phyloP scores from a whole-genome alignment of 225 moss, liverwort and hornwort genomes.

The Lunularia cruciata region DNA sequence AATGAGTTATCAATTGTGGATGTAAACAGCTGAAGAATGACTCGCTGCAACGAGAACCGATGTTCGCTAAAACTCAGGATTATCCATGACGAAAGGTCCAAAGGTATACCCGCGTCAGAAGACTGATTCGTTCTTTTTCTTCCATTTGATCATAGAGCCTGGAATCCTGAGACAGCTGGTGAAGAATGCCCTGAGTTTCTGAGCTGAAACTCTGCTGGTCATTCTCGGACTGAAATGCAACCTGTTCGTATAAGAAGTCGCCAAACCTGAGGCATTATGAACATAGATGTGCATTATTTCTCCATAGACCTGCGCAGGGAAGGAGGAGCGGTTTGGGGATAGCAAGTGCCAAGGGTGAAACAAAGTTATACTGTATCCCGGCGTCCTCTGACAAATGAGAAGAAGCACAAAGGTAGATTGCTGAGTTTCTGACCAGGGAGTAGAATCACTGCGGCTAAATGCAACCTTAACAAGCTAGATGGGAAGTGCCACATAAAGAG shows the following conservation, averaged over 20 bases:
- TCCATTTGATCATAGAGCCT: constrained; percentile 67
- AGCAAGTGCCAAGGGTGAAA: constrained; percentile 6
- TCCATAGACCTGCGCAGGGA: constrained; percentile 40
- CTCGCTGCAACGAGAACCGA: no score
- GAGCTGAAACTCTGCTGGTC: constrained; percentile 14
- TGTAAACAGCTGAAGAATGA: no score
- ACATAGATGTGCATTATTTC: constrained; percentile 45
- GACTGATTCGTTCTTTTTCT: constrained; percentile 54
- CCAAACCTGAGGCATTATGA: constrained; percentile 75
- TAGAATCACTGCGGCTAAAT: no score
- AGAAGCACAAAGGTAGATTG: no score
- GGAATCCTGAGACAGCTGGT: constrained; percentile 55
- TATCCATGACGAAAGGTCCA: constrained; percentile 19
- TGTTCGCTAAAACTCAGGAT: no score
- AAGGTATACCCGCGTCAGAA: constrained; percentile 68
- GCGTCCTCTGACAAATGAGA: no score
- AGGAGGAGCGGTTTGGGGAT: constrained; percentile 22
- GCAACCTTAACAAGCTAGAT: no score
- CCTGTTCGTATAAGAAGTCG: constrained; percentile 81
- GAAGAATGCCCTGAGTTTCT: constrained; percentile 44
- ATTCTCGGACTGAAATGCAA: constrained; percentile 50
- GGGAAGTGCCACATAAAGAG: no score
- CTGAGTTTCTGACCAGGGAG: no score
- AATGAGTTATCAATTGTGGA: no score
- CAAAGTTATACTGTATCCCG: no score